These are phyloP conservation scores for Nicotiana sylvestris DNA, from an alignment of 257 asterid species.

Conservation along the genomic window DNA sequence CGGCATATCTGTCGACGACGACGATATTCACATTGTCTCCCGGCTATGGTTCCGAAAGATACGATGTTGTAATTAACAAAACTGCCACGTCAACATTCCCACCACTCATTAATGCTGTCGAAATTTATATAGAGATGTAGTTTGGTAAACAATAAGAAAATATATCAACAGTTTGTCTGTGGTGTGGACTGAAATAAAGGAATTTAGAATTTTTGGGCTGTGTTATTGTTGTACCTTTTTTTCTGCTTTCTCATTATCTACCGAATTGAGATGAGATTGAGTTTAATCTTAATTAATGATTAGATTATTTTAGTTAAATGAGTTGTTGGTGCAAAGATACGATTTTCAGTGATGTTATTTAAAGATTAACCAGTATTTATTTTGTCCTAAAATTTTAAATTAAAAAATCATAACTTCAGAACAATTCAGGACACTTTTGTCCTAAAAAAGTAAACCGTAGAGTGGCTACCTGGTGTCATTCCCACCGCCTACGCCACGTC, in stretches of 20 bases:
- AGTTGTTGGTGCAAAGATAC: too few relatives aligned
- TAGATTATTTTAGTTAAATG: not conserved
- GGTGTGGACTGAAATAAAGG: not conserved
- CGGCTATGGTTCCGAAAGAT: not conserved
- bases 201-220: not conserved
- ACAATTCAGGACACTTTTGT: too few relatives aligned
- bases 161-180: not conserved
- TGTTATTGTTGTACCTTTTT: not conserved
- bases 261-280: not conserved
- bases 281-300: not conserved
- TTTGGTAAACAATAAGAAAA: not conserved
- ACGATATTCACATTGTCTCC: not conserved
- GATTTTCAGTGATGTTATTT: too few relatives aligned
- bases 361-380: too few relatives aligned
- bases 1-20: not conserved
- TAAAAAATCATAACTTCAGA: too few relatives aligned
- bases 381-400: too few relatives aligned
- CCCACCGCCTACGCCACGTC: too few relatives aligned
- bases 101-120: conserved; percentile 16
- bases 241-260: not conserved
- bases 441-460: too few relatives aligned
- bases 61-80: conserved; percentile 2
- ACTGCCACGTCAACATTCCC: conserved; percentile 15
- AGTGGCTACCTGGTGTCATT: too few relatives aligned
- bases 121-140: conserved; percentile 5